Base-by-base conservation (phyloP, 371 early-diverging fungal genomes). In the Mortierella sp. region DNA sequence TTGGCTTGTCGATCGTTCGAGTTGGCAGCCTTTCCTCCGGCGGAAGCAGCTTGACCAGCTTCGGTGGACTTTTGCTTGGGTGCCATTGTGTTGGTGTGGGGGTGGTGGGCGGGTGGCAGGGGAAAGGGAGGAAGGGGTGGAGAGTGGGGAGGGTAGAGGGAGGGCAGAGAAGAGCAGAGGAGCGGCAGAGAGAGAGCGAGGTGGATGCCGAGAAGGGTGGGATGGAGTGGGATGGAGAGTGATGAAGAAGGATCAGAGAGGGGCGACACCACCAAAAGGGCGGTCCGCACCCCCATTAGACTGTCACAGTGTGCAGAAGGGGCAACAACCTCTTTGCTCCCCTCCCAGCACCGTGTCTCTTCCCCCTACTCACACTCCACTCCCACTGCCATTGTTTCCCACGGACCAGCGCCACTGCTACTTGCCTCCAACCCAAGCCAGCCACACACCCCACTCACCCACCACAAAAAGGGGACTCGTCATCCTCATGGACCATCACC, bases 31-130 rank as follows among this genome's bases (percentile, higher is more conserved):
- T 63, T 61, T 40, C 52, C 51, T n/a, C 52, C 46, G 7, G 60
- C 34, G 16, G 57, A 46, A 31, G 57, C 12, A 1, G 25, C 27
- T 28, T 46, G 27, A 12, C 67, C 60, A 24, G 46, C 37, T 2
- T 73, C 73, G 46, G 58, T 24, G 27, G 60, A 27, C 40, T 73
- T 73, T 51, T 61, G 67, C 49, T 73, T 73, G 9, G 73, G 73
- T 5, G 73, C 73, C 73, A 73, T 71, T 22, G 31, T n/a, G 49
- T 19, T 45, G 45, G n/a, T 10, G n/a, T 12, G 6, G 45, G n/a
- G 17, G 45, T 7, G 19, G 10, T 17, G 45, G 6, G 17, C 10
- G 45, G n/a, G 45, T 6, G n/a, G 7, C n/a, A 19, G 17, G n/a
- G 17, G 24, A 47, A 25, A 24, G 48, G 21, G 19, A 47, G 5